Evolutionary conservation across 257 asterid species (phyloP), one percentile per base, ranked within the genome.

Genomic region (Nicotiana attenuata): DNA sequence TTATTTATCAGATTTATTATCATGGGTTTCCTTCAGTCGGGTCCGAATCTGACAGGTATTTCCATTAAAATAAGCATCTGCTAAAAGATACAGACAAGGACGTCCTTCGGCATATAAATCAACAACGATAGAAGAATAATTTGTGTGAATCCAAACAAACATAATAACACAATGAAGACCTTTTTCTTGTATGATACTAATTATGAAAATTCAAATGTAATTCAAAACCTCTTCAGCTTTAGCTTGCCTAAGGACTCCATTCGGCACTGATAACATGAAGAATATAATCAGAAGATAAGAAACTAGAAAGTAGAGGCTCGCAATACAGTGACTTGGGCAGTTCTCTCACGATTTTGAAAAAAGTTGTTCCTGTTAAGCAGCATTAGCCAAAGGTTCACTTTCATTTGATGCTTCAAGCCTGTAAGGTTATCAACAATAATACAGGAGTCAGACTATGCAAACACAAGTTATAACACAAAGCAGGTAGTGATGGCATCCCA

Each of bases 391-490:
- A 69, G 90, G 85, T 82, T 90, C 91, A 16, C 86, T 61, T 84
- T 84, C 90, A 68, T 84, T 84, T 47, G 87, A 85, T 78, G 89
- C 91, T 86, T 92, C 93, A 76, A 89, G 87, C 93, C 98, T 92
- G 90, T 79, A 78, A 83, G 31, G 17, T 65, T 59, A 79, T 55
- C 77, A 38, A 50, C 63, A 56, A 81, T 75, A 76, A 61, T 64
- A 68, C 7, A 55, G 13, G 33, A 26, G 63, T 63, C 11, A 20
- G 19, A 80, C 10, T 13, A 77, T 31, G 56, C 35, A 81, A 15
- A 60, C 14, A 24, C n/a, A 35, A 55, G 50, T 24, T 29, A 65
- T 55, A 24, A 28, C 16, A 17, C 28, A 50, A 31, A 35, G 31
- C 55, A 55, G 15, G 69, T 22, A 35, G 19, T 35, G 45, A 80